A percentile compares a stretch with the other conserved stretches of the same genome.
Conservation (phyloP, 2,329 filamentous ascomycete genomes). For the Akanthomyces lecanii region DNA sequence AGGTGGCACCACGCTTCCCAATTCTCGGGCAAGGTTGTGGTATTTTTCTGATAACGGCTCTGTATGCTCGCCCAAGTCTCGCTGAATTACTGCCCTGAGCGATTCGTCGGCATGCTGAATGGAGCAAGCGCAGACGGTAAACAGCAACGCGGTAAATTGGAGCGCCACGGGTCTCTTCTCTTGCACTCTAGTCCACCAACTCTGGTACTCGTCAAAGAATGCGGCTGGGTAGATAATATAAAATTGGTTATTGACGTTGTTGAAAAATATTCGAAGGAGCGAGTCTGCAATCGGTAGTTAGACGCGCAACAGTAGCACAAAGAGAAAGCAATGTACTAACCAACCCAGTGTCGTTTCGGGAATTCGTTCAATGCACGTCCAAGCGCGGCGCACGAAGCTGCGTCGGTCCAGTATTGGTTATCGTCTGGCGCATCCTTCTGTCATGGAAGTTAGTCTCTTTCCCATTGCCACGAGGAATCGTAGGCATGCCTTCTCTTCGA, state of each 20-base stretch:
- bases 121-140: slow-evolving; percentile 36
- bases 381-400: slow-evolving; percentile 27
- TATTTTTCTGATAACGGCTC: slow-evolving; percentile 30
- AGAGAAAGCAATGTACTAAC: slow-evolving; percentile 19
- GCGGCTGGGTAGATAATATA: slow-evolving; percentile 35
- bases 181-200: slow-evolving; percentile 32
- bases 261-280: slow-evolving; percentile 36
- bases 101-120: slow-evolving; percentile 31
- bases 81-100: slow-evolving; percentile 28
- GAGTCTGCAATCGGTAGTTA: slow-evolving; percentile 25
- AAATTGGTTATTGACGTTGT: slow-evolving; percentile 36
- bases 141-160: slow-evolving; percentile 36
- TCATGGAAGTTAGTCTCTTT: neutral
- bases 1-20: slow-evolving; percentile 30
- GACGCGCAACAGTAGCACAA: neutral
- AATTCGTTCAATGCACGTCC: slow-evolving; percentile 30
- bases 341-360: slow-evolving; percentile 32
- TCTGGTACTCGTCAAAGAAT: slow-evolving; percentile 33
- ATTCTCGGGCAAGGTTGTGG: slow-evolving; percentile 31
- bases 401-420: slow-evolving; percentile 20
- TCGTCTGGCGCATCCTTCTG: slow-evolving; percentile 20
- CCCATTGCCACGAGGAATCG: neutral
- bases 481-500: slow-evolving; percentile 11
- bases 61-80: slow-evolving; percentile 28
- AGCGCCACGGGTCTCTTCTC: slow-evolving; percentile 29